Base-by-base conservation (phyloP, 768 basidiomycete species). In the Daedalea quercina region DNA sequence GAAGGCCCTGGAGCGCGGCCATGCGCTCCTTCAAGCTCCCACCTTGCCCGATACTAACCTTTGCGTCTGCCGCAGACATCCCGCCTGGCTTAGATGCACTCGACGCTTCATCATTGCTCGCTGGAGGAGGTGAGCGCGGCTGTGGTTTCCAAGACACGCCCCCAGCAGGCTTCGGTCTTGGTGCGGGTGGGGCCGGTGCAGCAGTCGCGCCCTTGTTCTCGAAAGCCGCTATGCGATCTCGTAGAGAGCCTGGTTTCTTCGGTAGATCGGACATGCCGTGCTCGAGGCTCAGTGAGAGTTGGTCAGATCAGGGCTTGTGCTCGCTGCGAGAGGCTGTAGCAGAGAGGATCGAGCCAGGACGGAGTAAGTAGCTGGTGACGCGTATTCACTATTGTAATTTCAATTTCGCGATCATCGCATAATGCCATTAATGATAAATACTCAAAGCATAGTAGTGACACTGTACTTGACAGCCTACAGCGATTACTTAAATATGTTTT, bases 21-120 rank as follows among this genome's bases (percentile, higher is more conserved):
- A 98, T 96, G 34, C 95, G 82, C 54, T 96, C 95, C 71, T 85
- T 94, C 59, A 98, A 70, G 52, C 89, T 90, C 3, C 81, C 86
- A 2, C 80, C 86, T 52, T 82, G 82, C 4, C 79, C 79, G 68
- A 95, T 94, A 61, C 86, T 87, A 62, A 85, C 87, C 67, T 87
- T 84, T 20, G 94, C 94, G 73, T 97, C 94, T 25, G 81, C 80
- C 3, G 90, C 90, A 22, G 82, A 85, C 87, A 91, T 87, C 0
- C 79, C 77, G 3, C 72, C 71, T 0, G 61, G 56, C 47, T 60
- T 64, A 45, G 62, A 58, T 17, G 59, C 52, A 24, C 53, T 40
- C 3, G 52, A 48, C 34, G 63, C 64, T 2, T 59, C 56, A 35
- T 41, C 34, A 45, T 40, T 41, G 34, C 60, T 52, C 71, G 46